These are phyloP conservation scores for Kalaharituber pfeilii DNA, from an alignment of 2,329 filamentous ascomycete genomes.

Conservation along the genomic window DNA sequence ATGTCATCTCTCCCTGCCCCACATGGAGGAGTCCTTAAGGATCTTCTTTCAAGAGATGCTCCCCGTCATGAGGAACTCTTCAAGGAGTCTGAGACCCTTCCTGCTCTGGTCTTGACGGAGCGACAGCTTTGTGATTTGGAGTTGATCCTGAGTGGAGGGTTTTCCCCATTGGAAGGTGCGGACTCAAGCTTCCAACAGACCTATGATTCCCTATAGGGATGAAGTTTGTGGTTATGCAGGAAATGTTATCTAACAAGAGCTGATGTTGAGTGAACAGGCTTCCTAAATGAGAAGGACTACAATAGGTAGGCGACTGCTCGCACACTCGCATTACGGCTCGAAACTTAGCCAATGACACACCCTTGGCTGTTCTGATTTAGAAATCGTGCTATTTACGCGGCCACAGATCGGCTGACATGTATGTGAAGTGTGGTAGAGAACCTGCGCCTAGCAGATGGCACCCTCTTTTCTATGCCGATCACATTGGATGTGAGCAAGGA, in stretches of 20 bases:
- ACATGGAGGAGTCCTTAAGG: conserved; percentile 91
- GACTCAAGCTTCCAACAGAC: conserved; percentile 20
- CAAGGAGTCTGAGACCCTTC: conserved; percentile 70
- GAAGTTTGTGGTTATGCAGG: not conserved
- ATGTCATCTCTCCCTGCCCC: conserved; percentile 24
- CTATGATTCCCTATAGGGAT: not conserved
- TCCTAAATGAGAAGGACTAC: conserved; percentile 96
- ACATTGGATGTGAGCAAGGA: conserved; percentile 68
- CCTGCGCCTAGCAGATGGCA: conserved; percentile 70
- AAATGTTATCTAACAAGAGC: not conserved
- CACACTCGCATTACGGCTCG: not conserved
- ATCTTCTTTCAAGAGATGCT: conserved; percentile 83
- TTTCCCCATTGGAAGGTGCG: conserved; percentile 89
- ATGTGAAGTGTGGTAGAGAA: conserved; percentile 61
- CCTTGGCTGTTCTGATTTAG: conserved; percentile 7
- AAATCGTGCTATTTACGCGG: not conserved
- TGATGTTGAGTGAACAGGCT: conserved; percentile 41
- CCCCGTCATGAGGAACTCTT: conserved; percentile 63
- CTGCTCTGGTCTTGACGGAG: conserved; percentile 71
- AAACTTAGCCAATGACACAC: conserved; percentile 5
- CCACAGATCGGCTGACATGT: conserved; percentile 7
- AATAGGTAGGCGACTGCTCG: conserved; percentile 46
- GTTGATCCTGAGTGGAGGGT: conserved; percentile 90
- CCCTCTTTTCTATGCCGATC: conserved; percentile 93
- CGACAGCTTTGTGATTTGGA: conserved; percentile 96